These are phyloP conservation scores for Euphorbia schlechtendalii DNA, from an alignment of 441 rosid genomes.

Conservation along the genomic window DNA sequence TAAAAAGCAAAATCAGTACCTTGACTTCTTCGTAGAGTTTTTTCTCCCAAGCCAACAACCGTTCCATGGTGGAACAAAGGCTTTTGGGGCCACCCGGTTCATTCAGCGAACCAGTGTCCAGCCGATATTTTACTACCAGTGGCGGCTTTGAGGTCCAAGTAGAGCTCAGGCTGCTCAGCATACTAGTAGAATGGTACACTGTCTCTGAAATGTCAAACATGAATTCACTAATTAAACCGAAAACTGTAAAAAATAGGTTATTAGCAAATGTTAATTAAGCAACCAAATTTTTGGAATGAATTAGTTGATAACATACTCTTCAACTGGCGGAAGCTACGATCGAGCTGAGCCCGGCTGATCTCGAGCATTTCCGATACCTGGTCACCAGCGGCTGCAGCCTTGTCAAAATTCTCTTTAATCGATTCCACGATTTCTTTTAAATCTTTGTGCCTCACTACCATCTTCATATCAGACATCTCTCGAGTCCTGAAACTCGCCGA, in stretches of 20 bases:
- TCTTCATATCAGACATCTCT: constrained; percentile 53
- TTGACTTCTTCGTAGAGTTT: constrained; percentile 86
- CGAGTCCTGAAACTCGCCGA: constrained; percentile 49
- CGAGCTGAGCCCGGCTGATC: constrained; percentile 79
- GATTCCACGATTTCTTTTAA: constrained; percentile 86
- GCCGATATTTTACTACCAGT: constrained; percentile 71
- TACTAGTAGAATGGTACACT: constrained; percentile 83
- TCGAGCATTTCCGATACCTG: constrained; percentile 79
- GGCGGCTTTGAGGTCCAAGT: constrained; percentile 95
- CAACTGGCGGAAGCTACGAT: constrained; percentile 77
- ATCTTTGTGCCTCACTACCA: constrained; percentile 88
- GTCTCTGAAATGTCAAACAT: constrained; percentile 46
- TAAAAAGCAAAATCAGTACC: constrained; percentile 29
- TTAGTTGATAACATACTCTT: constrained; percentile 43
- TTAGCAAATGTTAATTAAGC: background rate
- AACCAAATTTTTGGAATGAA: background rate
- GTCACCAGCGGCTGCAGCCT: constrained; percentile 72
- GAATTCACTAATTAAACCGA: background rate
- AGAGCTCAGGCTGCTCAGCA: constrained; percentile 79
- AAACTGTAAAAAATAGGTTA: background rate
- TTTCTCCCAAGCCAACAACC: constrained; percentile 95
- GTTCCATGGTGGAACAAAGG: constrained; percentile 75
- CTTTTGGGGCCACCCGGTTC: constrained; percentile 61
- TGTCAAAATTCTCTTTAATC: constrained; percentile 65
- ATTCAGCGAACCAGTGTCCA: constrained; percentile 50